Base-by-base conservation (phyloP, 768 basidiomycete genomes). In the Leccinum rimulosum region DNA sequence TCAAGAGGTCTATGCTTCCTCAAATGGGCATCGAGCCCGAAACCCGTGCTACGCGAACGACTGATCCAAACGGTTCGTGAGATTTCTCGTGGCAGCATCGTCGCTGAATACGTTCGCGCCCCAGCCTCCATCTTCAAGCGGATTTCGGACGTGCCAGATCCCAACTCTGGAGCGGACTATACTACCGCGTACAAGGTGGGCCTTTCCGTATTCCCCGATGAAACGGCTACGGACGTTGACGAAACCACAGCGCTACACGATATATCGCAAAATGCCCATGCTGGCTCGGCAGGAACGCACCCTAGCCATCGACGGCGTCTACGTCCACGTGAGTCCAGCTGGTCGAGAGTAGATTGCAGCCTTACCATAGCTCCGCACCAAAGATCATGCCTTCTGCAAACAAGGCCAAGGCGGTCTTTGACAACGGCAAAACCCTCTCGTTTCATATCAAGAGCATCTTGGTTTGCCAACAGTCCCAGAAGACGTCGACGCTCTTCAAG, bases 241-340 rank as follows among this genome's bases (percentile, higher is more conserved):
- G 52, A 17, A 22, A 19, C 56, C 52, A 17, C 72, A 95, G 92
- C 90, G 91, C 82, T 99, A 87, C 66, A 89, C 85, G 0, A 91
- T 99, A 17, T 92, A 91, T 70, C 88, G 96, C 51, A 98, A 96
- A 75, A 85, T 96, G 73, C 94, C 95, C 2, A 96, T 95, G 89
- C 77, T 93, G 27, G 87, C 98, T 50, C 84, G 93, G 22, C 94
- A 95, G 65, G 93, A 96, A 70, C 86, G 95, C 6, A 86, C 87
- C 2, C 82, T 99, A 2, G 95, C 96, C 14, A 92, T 98, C 61
- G 97, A 99, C 72, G 95, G 95, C 4, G 91, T 87, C 63, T 98
- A 98, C 66, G 86, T 97, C 36, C 92, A 95, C 70, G 92, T 93
- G 59, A 61, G 83, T 71, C 22, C 35, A 48, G 19, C 22, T 22